A percentile compares a stretch with the other conserved stretches of the same genome.
Conservation (phyloP, 768 basidiomycete genomes). For the Tricholoma furcatifolium region DNA sequence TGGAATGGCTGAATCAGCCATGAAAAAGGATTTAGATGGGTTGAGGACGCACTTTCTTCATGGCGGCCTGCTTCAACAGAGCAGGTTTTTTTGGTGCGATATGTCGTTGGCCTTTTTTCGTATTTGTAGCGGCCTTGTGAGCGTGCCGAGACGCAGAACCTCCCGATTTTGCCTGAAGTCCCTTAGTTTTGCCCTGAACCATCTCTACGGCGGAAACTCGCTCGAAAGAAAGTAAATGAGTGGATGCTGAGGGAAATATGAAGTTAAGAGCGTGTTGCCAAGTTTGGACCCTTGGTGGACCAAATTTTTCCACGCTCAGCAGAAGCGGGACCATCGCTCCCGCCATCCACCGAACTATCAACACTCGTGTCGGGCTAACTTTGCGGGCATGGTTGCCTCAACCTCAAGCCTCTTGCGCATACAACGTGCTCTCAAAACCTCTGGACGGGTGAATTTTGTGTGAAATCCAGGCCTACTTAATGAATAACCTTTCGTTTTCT, state of each 20-base stretch:
- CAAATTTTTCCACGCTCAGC: constrained; percentile 30
- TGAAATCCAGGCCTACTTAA: neutral
- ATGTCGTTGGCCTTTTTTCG: constrained; percentile 77
- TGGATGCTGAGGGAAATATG: neutral
- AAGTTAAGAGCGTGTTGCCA: neutral
- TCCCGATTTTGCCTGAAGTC: constrained; percentile 51
- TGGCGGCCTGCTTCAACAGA: constrained; percentile 70
- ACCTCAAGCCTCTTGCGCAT: constrained; percentile 48
- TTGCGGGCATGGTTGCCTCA: constrained; percentile 43
- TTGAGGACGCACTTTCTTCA: constrained; percentile 62
- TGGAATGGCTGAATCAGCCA: constrained; percentile 26
- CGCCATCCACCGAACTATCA: constrained; percentile 42
- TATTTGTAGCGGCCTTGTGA: constrained; percentile 63
- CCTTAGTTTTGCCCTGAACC: constrained; percentile 88
- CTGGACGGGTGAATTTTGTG: constrained; percentile 40
- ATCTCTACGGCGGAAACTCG: constrained; percentile 25
- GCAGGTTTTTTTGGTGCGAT: constrained; percentile 81
- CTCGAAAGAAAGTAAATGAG: neutral
- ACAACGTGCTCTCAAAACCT: constrained; percentile 45
- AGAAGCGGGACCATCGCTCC: constrained; percentile 24
- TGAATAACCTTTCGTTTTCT: constrained; percentile 4
- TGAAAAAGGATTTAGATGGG: neutral
- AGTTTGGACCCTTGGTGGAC: constrained; percentile 15
- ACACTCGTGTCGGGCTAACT: constrained; percentile 19
- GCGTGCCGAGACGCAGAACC: constrained; percentile 53